Conservation (phyloP, 805 yeast species). For the Yarrowia sp. region DNA sequence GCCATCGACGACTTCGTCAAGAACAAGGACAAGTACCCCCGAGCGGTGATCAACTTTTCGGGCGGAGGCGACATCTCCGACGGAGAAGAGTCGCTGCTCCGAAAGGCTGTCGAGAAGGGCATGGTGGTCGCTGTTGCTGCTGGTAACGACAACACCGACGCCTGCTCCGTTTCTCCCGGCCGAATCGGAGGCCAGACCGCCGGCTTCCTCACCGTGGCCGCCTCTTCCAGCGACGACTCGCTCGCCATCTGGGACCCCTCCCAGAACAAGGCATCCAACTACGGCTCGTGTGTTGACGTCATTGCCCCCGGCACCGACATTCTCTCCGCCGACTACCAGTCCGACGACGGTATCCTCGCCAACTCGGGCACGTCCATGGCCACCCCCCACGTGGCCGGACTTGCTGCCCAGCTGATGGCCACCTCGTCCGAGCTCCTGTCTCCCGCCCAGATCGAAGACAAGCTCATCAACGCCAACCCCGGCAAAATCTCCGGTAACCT, state of each 20-base stretch:
- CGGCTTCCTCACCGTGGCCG: conserved; percentile 86
- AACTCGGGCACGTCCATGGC: conserved; percentile 96
- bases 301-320: conserved; percentile 96
- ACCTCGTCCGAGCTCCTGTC: conserved; percentile 10
- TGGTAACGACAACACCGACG: conserved; percentile 92
- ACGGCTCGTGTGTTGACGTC: conserved; percentile 93
- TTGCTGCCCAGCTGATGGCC: conserved; percentile 72
- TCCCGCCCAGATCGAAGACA: conserved; percentile 12
- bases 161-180: conserved; percentile 92
- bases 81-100: conserved; percentile 85
- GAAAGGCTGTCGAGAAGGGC: conserved; percentile 87
- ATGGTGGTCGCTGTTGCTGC: conserved; percentile 93
- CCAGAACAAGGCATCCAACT: conserved; percentile 55
- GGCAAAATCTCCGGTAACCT: conserved; percentile 7
- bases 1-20: conserved; percentile 2
- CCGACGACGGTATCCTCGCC: conserved; percentile 46
- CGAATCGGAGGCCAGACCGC: conserved; percentile 52
- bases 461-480: background rate
- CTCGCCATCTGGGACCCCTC: conserved; percentile 2
- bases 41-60: conserved; percentile 72
- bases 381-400: conserved; percentile 93
- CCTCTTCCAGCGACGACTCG: conserved; percentile 49
- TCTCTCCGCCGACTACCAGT: conserved; percentile 57
- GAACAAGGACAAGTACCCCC: conserved; percentile 52
- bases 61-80: conserved; percentile 93